Percentiles rank a stretch among this genome's conserved stretches.
These are phyloP conservation scores for Penicillium arizonense DNA, from an alignment of 495 filamentous ascomycete species.

Conservation along the genomic window DNA sequence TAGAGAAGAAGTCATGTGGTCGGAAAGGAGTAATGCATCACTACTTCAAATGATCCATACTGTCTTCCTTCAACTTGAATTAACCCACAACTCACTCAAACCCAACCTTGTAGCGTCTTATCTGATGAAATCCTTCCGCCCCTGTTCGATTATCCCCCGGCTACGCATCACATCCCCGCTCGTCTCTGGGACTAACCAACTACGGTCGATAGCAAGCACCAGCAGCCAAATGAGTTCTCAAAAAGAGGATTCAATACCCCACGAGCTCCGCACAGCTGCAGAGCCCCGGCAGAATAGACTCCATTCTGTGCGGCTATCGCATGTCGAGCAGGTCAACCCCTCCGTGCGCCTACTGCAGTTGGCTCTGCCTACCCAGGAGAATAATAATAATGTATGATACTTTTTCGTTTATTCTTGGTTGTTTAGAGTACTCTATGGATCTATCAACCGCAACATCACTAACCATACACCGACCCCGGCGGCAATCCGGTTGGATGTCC, in stretches of 20 bases:
- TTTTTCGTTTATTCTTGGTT: not conserved
- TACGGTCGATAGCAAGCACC: not conserved
- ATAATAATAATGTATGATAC: conserved; percentile 25
- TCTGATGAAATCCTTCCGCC: conserved; percentile 1
- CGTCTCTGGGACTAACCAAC: not conserved
- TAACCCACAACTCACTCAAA: not conserved
- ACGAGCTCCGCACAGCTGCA: conserved; percentile 66
- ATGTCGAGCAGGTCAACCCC: conserved; percentile 47
- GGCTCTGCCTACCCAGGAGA: conserved; percentile 24
- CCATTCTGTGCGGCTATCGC: conserved; percentile 46
- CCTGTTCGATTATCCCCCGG: not conserved
- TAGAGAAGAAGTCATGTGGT: conserved; percentile 11
- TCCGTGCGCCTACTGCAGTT: conserved; percentile 52
- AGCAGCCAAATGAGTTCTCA: conserved; percentile 30
- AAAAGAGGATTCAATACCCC: conserved; percentile 40
- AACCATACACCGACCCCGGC: not conserved
- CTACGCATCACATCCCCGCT: not conserved
- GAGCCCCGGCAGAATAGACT: conserved; percentile 65
- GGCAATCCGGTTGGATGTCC: not conserved
- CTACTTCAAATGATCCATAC: not conserved
- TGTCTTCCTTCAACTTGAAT: not conserved
- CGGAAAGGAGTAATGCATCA: not conserved
- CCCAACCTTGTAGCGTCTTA: not conserved
- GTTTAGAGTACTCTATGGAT: not conserved
- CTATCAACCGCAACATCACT: not conserved